Evolutionary conservation across 1,139 yeast genomes (phyloP).

Genomic region (Sugiyamaella sp.): DNA sequence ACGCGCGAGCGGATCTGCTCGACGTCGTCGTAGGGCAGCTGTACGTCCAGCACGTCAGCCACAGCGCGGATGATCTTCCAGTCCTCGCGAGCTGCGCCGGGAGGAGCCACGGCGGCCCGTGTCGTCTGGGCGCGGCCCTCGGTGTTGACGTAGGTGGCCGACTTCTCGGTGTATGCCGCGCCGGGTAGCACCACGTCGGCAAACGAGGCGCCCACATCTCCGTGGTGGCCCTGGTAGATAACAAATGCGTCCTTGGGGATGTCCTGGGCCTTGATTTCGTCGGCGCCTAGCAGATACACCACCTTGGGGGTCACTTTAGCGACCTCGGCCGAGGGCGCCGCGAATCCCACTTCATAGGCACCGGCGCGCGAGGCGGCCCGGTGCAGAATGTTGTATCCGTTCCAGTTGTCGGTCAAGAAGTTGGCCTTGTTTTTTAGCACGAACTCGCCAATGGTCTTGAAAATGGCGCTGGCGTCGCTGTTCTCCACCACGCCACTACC

Average conservation of each 20-base stretch:
- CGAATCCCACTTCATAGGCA: slow-evolving; percentile 84
- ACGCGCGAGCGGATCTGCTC: slow-evolving; percentile 71
- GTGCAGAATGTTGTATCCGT: slow-evolving; percentile 78
- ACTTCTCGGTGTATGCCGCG: slow-evolving; percentile 86
- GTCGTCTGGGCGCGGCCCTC: slow-evolving; percentile 89
- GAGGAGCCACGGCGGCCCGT: slow-evolving; percentile 88
- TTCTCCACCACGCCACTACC: slow-evolving; percentile 82
- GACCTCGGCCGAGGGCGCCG: slow-evolving; percentile 53
- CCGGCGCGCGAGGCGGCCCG: slow-evolving; percentile 88
- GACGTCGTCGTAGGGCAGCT: slow-evolving; percentile 78
- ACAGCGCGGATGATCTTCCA: slow-evolving; percentile 89
- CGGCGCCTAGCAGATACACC: slow-evolving; percentile 82
- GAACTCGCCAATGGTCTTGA: slow-evolving; percentile 64
- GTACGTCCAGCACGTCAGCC: slow-evolving; percentile 71
- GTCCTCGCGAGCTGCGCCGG: slow-evolving; percentile 90
- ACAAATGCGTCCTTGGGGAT: slow-evolving; percentile 87
- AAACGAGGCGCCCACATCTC: slow-evolving; percentile 84
- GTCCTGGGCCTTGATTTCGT: slow-evolving; percentile 69
- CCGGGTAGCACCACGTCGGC: slow-evolving; percentile 91
- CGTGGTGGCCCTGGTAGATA: slow-evolving; percentile 91
- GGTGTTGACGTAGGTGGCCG: slow-evolving; percentile 86
- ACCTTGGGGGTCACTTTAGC: slow-evolving; percentile 66
- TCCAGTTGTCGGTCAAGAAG: slow-evolving; percentile 76
- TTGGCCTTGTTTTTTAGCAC: slow-evolving; percentile 57
- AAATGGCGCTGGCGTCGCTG: slow-evolving; percentile 64